phyloP scores from a whole-genome alignment of 345 rosid genomes.

The Angophora floribunda region DNA sequence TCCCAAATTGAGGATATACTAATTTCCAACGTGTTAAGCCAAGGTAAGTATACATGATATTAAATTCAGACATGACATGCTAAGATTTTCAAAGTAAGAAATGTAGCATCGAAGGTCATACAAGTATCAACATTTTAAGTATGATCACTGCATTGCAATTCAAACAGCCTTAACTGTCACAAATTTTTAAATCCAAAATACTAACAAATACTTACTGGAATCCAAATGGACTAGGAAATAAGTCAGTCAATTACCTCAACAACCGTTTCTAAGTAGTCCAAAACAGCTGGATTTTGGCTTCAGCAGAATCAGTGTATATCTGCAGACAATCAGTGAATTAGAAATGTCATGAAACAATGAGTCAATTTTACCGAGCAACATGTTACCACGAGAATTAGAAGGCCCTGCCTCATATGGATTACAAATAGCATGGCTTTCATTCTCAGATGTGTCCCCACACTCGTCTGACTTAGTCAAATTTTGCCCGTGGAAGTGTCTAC shows the following conservation, averaged over 20 bases:
- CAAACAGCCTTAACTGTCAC: neutral
- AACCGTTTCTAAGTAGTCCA: conserved; percentile 73
- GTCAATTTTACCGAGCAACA: too few species aligned
- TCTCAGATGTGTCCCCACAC: neutral
- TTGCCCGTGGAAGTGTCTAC: neutral
- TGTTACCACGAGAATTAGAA: too few species aligned
- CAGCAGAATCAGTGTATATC: conserved; percentile 91
- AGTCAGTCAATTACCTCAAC: conserved; percentile 50
- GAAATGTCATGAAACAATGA: neutral
- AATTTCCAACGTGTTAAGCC: neutral
- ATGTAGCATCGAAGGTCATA: neutral
- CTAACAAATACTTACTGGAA: neutral
- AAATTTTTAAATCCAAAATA: neutral
- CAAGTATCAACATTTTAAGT: neutral
- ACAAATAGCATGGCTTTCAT: neutral
- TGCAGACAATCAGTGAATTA: conserved; percentile 12
- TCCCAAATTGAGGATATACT: neutral
- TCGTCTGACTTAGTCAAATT: neutral
- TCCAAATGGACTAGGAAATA: neutral
- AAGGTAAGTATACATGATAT: neutral
- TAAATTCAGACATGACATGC: neutral
- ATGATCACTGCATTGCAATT: neutral
- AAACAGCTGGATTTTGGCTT: conserved; percentile 86
- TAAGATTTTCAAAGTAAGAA: neutral
- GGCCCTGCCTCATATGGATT: neutral